Evolutionary conservation across 129 eudicot genomes (phyloP).

Genomic region (Deinandra increscens): DNA sequence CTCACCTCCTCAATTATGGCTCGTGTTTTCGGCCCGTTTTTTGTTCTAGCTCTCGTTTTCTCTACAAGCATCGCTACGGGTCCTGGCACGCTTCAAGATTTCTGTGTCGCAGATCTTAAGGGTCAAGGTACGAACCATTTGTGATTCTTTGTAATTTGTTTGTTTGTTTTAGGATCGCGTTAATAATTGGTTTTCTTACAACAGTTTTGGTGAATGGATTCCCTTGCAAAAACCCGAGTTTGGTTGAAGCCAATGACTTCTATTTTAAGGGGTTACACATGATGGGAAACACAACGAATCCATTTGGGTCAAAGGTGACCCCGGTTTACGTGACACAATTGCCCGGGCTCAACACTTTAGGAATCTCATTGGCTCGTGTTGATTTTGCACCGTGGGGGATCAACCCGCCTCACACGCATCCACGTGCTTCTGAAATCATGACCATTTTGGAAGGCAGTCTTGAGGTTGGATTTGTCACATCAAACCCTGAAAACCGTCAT

Average conservation of each 20-base stretch:
- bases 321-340: constrained; percentile 34
- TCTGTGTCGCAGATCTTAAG: constrained; percentile 33
- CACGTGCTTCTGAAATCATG: constrained; percentile 40
- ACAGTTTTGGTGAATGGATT: constrained; percentile 35
- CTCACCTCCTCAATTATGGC: constrained; percentile 23
- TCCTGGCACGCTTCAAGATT: constrained; percentile 40
- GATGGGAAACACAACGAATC: constrained; percentile 31
- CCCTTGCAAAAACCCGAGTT: constrained; percentile 35
- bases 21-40: constrained; percentile 21
- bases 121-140: constrained; percentile 20
- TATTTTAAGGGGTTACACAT: constrained; percentile 34
- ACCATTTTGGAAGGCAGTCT: constrained; percentile 42
- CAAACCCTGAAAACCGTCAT: constrained; percentile 35
- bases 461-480: constrained; percentile 41
- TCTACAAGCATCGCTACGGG: constrained; percentile 19
- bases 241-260: constrained; percentile 32
- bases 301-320: constrained; percentile 26
- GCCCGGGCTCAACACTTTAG: constrained; percentile 43
- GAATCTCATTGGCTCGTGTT: constrained; percentile 34
- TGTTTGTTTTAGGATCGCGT: background rate
- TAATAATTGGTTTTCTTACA: constrained; percentile 10
- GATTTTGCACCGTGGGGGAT: constrained; percentile 39
- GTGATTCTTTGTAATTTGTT: background rate
- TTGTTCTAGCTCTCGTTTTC: constrained; percentile 22
- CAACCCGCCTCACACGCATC: constrained; percentile 42